Evolutionary conservation across 2,329 filamentous ascomycete species (phyloP), one percentile per base, ranked within the genome.

Genomic region (Ustulina deusta): DNA sequence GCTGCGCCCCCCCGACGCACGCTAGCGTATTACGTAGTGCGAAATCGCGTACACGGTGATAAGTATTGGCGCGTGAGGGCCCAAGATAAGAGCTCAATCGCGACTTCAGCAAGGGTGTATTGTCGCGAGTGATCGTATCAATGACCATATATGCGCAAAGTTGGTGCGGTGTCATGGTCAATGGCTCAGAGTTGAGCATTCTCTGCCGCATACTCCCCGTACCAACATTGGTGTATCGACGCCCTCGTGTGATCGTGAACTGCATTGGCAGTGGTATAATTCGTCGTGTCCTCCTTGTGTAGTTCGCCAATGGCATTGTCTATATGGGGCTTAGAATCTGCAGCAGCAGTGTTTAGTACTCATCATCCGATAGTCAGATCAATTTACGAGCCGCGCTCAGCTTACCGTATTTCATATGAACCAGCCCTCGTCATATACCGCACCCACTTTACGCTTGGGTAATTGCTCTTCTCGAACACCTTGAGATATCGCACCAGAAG

Each of bases 381-480:
- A 25, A 29, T 3, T 32, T n/a, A 10, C 4, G 9, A 25, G 25
- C 42, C 51, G 40, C 20, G 25, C 42, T 9, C 4, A 6, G 17
- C 82, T 74, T 73, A 97, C 91, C 94, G 87, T 79, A 99, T 97
- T 83, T 99, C 96, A 81, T 99, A 99, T 80, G 94, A 97, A 32
- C 96, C 96, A 17, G 95, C 96, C 73, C 95, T 90, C 20, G 96
- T 99, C 96, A 99, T 98, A 81, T 99, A 99, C 74, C 96, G 86
- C 74, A 99, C 96, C 96, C 96, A 99, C 81, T 99, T 99, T 56
- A 99, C 96, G 78, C 94, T 97, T 70, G 93, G 97, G 80, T 99
- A 99, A 81, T 98, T 98, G 81, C 89, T 96, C 89, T 99, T 99
- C 84, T 99, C 96, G 83, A 99, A 99, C 1, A 99, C 96, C 83